Base-by-base conservation (phyloP, 192 early-diverging fungal species). In the Coemansia sp. region DNA sequence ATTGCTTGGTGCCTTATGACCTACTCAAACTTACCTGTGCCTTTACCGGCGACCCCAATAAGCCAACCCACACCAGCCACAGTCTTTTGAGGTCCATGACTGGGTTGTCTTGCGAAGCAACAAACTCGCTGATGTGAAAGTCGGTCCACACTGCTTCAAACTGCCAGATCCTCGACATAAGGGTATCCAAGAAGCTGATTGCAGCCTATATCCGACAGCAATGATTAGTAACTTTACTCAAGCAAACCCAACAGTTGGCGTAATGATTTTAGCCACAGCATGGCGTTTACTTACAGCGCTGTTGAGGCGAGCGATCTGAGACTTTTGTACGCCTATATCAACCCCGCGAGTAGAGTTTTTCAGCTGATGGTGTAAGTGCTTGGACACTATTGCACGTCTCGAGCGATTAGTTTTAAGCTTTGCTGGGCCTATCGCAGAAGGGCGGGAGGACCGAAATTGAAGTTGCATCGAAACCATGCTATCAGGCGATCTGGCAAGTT, bases 51-150 rank as follows among this genome's bases (percentile, higher is more conserved):
- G 75, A 68, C 10, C 80, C 80, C 21, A 82, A 72, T 23, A 82
- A 57, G 7, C 64, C 53, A 7, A 74, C 72, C 80, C 80, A 82
- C 7, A 53, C 60, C 7, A 74, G 65, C 80, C 80, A 82, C 43
- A 77, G 70, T 11, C 49, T 46, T 46, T 75, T 69, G 35, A 82
- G 53, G 47, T 67, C 67, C 6, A 30, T 42, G 23, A 53, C 44
- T 11, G 17, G 32, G 52, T 82, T 33, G 2, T 66, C 47, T n/a
- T 67, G 75, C 5, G 40, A 65, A 17, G 30, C 1, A 1, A 74
- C 74, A 69, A 69, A 74, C 7, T 74, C 69, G 46, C 80, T 76
- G 11, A 82, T 77, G 39, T 82, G 75, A 14, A 72, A 69, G 23
- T 82, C 72, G 2, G 40, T 19, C 75, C 80, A 82, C 3, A 74